A percentile compares a stretch with the other conserved stretches of the same genome.
phyloP scores from a whole-genome alignment of 1,284 basidiomycete genomes.

The Rhodotorula sp. region DNA sequence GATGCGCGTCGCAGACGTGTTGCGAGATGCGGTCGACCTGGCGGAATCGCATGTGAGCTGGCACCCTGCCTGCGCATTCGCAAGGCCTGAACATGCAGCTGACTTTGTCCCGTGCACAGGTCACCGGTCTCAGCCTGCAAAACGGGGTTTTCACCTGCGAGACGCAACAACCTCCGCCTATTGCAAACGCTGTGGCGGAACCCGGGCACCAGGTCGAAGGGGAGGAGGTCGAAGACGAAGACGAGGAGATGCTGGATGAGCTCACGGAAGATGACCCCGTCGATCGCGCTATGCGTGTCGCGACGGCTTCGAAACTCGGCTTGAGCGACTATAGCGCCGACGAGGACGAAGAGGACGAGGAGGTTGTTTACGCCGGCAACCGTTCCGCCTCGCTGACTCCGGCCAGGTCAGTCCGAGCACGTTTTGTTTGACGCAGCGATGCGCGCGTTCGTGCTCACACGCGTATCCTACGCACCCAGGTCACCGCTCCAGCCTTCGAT shows the following conservation, averaged over 20 bases:
- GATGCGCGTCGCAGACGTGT: constrained; percentile 84
- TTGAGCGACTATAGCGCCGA: constrained; percentile 22
- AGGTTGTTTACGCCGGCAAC: constrained; percentile 27
- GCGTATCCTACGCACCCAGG: too few species aligned
- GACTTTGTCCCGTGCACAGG: not conserved
- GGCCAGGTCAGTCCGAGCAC: not conserved
- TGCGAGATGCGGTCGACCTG: constrained; percentile 70
- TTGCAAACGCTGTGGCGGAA: too few species aligned
- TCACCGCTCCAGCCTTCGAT: not conserved
- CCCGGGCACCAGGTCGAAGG: not conserved
- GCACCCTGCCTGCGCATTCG: not conserved
- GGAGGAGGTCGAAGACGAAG: constrained; percentile 4
- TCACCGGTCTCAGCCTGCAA: not conserved
- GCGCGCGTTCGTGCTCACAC: not conserved
- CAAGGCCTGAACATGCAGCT: not conserved
- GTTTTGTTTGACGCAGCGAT: not conserved
- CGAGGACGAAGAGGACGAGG: constrained; percentile 5
- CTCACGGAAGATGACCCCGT: constrained; percentile 75
- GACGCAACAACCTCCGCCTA: too few species aligned
- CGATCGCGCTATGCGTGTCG: constrained; percentile 65
- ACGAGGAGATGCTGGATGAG: constrained; percentile 12
- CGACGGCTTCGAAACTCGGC: constrained; percentile 15
- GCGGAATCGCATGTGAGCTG: constrained; percentile 59
- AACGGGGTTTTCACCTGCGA: not conserved
- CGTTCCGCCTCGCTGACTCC: not conserved